These are phyloP conservation scores for Hypoxylon sp. DNA, from an alignment of 2,329 filamentous ascomycete species.

Conservation along the genomic window DNA sequence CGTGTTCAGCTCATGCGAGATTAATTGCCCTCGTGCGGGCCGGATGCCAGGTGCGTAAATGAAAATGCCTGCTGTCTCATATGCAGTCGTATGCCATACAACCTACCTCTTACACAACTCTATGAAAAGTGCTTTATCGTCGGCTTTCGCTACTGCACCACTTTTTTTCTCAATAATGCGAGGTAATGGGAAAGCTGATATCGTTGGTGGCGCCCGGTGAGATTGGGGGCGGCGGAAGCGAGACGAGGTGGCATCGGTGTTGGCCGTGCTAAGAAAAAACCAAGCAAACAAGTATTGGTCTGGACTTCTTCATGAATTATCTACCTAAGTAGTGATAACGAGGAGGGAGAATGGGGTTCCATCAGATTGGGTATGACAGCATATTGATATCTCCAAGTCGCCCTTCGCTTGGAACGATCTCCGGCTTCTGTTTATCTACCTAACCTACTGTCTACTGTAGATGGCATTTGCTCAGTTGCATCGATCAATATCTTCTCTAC, in stretches of 20 bases:
- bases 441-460: too few relatives aligned
- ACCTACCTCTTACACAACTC: not conserved
- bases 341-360: not conserved
- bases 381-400: conserved; percentile 9
- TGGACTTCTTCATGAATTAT: not conserved
- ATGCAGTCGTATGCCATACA: not conserved
- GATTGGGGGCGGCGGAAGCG: conserved; percentile 2
- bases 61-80: conserved; percentile 1
- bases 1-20: not conserved
- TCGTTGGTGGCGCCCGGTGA: not conserved
- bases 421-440: not conserved
- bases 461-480: not conserved
- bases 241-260: not conserved
- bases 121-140: too few relatives aligned
- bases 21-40: not conserved
- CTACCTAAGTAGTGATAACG: too few relatives aligned
- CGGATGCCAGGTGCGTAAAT: not conserved
- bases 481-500: not conserved
- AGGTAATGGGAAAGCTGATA: not conserved
- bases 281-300: not conserved
- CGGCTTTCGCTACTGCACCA: not conserved
- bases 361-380: conserved; percentile 4
- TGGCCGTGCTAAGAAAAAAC: not conserved
- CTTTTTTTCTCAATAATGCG: conserved; percentile 1
- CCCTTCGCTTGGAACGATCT: not conserved